Percentiles rank a stretch among this genome's conserved stretches.
phyloP scores from a whole-genome alignment of 495 filamentous ascomycete genomes.

The Immersiella caudata region DNA sequence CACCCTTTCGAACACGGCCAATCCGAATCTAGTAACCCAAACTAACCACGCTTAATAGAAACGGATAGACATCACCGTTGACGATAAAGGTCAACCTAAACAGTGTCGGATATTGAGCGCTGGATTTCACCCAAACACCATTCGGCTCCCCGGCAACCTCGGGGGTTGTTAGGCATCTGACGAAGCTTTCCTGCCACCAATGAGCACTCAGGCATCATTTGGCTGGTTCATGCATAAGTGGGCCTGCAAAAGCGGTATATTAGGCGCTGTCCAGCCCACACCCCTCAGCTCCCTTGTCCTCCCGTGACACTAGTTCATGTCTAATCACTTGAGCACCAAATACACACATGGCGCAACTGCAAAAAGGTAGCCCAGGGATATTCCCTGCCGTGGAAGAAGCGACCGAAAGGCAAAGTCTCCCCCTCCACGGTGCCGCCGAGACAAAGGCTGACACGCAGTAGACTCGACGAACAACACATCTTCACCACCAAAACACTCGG shows the following conservation, averaged over 20 bases:
- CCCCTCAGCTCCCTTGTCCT: constrained; percentile 3
- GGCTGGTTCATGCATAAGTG: constrained; percentile 8
- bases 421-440: background rate
- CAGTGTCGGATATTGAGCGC: background rate
- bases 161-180: no score
- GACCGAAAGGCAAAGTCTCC: constrained; percentile 5
- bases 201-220: background rate
- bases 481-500: constrained; percentile 25
- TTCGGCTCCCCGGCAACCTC: background rate
- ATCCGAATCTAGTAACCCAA: background rate
- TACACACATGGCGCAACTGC: background rate
- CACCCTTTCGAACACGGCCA: background rate
- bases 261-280: background rate
- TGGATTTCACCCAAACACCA: background rate
- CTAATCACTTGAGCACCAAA: no score
- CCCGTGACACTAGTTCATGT: background rate
- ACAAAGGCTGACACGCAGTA: constrained; percentile 1
- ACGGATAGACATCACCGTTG: background rate
- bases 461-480: constrained; percentile 27
- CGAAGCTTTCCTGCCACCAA: background rate
- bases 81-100: background rate
- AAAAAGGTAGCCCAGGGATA: background rate
- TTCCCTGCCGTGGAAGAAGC: constrained; percentile 9
- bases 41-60: background rate
- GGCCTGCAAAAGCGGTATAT: constrained; percentile 9